A percentile compares a stretch with the other conserved stretches of the same genome.
phyloP scores from a whole-genome alignment of 345 rosid genomes.

The Gossypium turneri region DNA sequence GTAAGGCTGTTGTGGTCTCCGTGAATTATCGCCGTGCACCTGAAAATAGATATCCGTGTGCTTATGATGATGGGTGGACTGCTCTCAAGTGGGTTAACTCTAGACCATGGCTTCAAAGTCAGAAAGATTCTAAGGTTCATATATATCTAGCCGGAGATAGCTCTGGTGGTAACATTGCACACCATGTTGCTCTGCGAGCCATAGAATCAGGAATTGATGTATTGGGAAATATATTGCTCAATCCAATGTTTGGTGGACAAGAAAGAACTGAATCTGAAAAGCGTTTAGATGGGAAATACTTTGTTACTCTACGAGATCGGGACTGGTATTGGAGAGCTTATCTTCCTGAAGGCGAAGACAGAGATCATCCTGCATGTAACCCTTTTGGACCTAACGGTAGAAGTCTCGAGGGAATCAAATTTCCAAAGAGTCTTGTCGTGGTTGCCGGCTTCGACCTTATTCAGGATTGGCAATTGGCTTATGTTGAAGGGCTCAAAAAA shows the following conservation, averaged over 20 bases:
- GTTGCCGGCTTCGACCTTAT: constrained; percentile 87
- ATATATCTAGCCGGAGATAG: constrained; percentile 85
- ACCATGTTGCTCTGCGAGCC: constrained; percentile 72
- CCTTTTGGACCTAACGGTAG: constrained; percentile 66
- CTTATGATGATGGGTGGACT: constrained; percentile 89
- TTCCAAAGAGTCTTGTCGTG: constrained; percentile 75
- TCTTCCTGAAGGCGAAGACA: constrained; percentile 71
- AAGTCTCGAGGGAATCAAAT: constrained; percentile 49
- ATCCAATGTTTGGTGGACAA: constrained; percentile 88
- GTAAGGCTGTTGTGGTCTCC: constrained; percentile 77
- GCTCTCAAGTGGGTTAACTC: constrained; percentile 79
- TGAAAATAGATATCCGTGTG: constrained; percentile 72
- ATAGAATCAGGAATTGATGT: constrained; percentile 54
- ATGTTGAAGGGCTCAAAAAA: constrained; percentile 61
- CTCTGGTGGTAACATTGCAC: constrained; percentile 84
- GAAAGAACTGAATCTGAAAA: constrained; percentile 79
- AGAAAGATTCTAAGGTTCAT: constrained; percentile 64
- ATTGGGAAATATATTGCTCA: constrained; percentile 67
- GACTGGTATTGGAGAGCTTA: constrained; percentile 97
- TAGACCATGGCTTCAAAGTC: constrained; percentile 70
- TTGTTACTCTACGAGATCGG: constrained; percentile 63
- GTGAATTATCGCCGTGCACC: constrained; percentile 91
- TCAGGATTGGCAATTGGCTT: constrained; percentile 81
- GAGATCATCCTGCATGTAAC: constrained; percentile 86
- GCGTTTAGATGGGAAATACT: constrained; percentile 73